Base-by-base conservation (phyloP, 768 basidiomycete species). In the Sporobolomyces pararoseus region DNA sequence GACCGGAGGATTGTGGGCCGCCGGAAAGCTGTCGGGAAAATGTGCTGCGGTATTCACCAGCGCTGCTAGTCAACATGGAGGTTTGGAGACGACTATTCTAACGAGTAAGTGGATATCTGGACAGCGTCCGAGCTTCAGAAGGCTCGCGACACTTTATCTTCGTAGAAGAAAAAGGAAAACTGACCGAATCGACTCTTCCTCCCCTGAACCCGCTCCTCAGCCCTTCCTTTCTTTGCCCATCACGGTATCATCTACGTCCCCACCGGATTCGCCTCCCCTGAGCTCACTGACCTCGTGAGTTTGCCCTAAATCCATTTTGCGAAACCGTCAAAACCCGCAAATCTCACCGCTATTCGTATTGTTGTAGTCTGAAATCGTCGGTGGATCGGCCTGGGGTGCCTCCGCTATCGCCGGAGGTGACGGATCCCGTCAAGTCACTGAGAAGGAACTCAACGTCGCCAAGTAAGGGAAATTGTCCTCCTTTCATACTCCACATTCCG, bases 361-460 rank as follows among this genome's bases (percentile, higher is more conserved):
- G 10, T 42, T 42, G 39, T 82, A 59, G 54, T 82, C 69, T 62
- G 71, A 77, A 62, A 73, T 81, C 65, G 73, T 79, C 47, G 81
- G 80, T 69, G 88, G 88, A 19, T 87, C 87, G 21, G 85, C 89
- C 27, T 91, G 86, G 85, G 90, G 89, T 16, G 87, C 89, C 29
- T 88, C 78, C 14, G 78, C 78, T 35, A 72, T 80, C 66, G 79
- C 80, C 51, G 65, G 53, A 53, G 73, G 76, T 53, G 78, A 80
- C 59, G 81, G 79, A 27, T 72, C 67, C 34, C 74, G 76, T 54
- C 34, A 27, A 10, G n/a, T 72, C 34, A 27, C 68, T 42, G 68
- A 72, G 60, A 70, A 72, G 72, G 76, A 77, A 62, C 53, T 65
- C 63, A 13, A 25, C 23, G 37, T 77, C n/a, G 76, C 72, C 60